Evolutionary conservation across 192 early-diverging fungal genomes (phyloP).

Genomic region (Allomyces macrogynus): DNA sequence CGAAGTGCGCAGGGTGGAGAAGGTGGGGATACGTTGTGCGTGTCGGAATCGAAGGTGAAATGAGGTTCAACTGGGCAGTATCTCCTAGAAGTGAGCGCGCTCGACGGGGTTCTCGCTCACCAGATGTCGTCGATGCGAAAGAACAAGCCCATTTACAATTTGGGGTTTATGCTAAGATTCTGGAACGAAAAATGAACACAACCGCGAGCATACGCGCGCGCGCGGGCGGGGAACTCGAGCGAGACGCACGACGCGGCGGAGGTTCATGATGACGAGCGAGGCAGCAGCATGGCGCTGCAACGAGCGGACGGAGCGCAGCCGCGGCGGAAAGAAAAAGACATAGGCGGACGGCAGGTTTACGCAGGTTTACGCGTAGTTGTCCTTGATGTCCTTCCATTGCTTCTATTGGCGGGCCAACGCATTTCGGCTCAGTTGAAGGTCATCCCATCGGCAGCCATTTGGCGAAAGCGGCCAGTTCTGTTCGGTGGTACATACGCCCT

Average conservation of each 20-base stretch:
- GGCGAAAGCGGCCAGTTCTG: background rate
- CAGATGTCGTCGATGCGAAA: background rate
- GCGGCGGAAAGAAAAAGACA: too few relatives aligned
- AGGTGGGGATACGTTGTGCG: background rate
- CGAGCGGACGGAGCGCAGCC: too few relatives aligned
- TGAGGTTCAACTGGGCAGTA: background rate
- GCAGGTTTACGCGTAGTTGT: constrained; percentile 36
- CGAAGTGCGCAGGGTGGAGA: background rate
- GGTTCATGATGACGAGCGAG: too few relatives aligned
- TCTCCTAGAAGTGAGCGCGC: background rate
- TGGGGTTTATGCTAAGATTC: background rate
- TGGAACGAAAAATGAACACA: too few relatives aligned
- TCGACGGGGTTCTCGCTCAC: background rate
- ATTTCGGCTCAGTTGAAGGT: too few relatives aligned
- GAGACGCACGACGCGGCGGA: too few relatives aligned
- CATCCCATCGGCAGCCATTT: too few relatives aligned
- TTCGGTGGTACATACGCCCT: constrained; percentile 36
- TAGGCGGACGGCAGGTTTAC: background rate
- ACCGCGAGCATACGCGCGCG: too few relatives aligned
- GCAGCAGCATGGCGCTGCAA: too few relatives aligned
- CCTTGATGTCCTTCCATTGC: constrained; percentile 67
- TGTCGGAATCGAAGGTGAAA: background rate
- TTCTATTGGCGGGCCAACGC: constrained; percentile 22
- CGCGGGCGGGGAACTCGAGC: too few relatives aligned
- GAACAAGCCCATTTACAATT: background rate